These are phyloP conservation scores for Pinus albicaulis DNA, from an alignment of 75 land plant species.

Conservation along the genomic window DNA sequence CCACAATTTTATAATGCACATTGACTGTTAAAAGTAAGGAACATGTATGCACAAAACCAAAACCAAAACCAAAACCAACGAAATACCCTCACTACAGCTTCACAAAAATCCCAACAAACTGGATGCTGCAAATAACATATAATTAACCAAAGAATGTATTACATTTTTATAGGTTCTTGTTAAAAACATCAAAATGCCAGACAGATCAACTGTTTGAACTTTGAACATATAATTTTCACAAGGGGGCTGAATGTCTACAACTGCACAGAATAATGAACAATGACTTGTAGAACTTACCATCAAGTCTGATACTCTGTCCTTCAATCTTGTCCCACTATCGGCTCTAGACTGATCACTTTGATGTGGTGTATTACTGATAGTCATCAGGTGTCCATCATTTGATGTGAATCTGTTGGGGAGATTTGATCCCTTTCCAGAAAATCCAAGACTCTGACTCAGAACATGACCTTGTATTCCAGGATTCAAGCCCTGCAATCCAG, in stretches of 20 bases:
- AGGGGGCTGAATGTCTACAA: not conserved
- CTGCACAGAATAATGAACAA: not conserved
- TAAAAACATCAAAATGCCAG: not conserved
- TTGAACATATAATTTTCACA: not conserved
- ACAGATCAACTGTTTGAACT: not conserved
- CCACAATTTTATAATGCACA: not conserved
- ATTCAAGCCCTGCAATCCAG: slow-evolving; percentile 6
- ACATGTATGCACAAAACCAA: not conserved
- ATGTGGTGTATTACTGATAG: not conserved
- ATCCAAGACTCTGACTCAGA: not conserved
- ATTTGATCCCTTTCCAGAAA: not conserved
- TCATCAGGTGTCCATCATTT: not conserved
- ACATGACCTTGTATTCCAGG: not conserved
- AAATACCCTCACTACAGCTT: not conserved
- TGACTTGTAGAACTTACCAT: not conserved
- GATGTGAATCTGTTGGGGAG: not conserved
- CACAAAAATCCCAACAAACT: not conserved
- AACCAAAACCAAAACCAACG: not conserved
- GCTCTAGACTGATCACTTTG: slow-evolving; percentile 7
- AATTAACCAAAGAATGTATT: not conserved
- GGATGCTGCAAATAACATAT: not conserved
- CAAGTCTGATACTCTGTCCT: not conserved
- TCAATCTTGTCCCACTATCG: slow-evolving; percentile 6
- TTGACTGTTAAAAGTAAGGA: not conserved
- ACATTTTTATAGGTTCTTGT: not conserved